Evolutionary conservation across 176 grass and related monocot species (phyloP).

Genomic region (Metroxylon sagu): DNA sequence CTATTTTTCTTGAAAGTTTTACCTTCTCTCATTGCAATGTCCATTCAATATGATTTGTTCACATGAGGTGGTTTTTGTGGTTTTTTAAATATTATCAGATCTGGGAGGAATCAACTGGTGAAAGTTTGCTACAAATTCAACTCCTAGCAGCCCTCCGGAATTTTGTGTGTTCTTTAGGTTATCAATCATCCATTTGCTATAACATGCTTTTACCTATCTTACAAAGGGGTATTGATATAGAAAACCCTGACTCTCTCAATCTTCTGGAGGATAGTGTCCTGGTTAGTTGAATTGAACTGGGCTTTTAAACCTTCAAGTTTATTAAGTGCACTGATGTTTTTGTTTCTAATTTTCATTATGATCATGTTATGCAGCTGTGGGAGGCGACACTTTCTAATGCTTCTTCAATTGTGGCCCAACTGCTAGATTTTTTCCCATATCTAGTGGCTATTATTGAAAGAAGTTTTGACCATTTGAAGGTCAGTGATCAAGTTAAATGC

Average conservation of each 20-base stretch:
- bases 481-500: constrained; percentile 14
- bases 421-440: constrained; percentile 86
- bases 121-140: constrained; percentile 97
- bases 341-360: constrained; percentile 17
- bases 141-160: constrained; percentile 75
- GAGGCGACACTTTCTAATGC: constrained; percentile 86
- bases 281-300: constrained; percentile 41
- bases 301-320: background rate
- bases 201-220: constrained; percentile 83
- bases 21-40: no score
- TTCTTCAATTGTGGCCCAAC: constrained; percentile 71
- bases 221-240: constrained; percentile 71
- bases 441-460: constrained; percentile 76
- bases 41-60: no score
- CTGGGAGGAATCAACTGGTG: constrained; percentile 78
- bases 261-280: constrained; percentile 93
- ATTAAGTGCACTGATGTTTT: background rate
- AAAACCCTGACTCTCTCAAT: constrained; percentile 95
- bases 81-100: constrained; percentile 36
- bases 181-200: constrained; percentile 75
- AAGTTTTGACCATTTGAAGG: constrained; percentile 93
- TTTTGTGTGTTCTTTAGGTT: constrained; percentile 81
- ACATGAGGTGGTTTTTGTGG: no score
- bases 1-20: no score
- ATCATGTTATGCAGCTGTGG: constrained; percentile 54